Evolutionary conservation across 371 early-diverging fungal species (phyloP).

Genomic region (Scutellospora calospora): DNA sequence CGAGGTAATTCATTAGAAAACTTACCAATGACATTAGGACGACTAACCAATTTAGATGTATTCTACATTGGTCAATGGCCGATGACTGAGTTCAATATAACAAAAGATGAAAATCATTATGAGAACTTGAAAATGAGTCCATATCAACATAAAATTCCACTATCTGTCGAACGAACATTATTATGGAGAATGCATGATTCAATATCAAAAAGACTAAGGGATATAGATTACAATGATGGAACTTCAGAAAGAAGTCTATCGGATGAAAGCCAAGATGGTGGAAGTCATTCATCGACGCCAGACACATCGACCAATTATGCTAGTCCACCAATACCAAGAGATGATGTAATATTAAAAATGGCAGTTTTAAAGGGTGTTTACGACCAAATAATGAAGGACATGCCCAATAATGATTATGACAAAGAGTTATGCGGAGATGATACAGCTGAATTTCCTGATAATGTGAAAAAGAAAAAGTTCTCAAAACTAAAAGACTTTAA

Average conservation of each 20-base stretch:
- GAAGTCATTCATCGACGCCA: too few species aligned
- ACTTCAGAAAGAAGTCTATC: slow-evolving; percentile 6
- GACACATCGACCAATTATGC: too few species aligned
- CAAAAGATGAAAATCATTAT: too few species aligned
- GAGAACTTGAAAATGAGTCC: slow-evolving; percentile 51
- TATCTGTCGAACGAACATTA: slow-evolving; percentile 52
- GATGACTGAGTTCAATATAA: slow-evolving; percentile 48
- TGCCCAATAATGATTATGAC: slow-evolving; percentile 18
- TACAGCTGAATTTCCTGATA: slow-evolving; percentile 9
- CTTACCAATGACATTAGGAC: slow-evolving; percentile 51
- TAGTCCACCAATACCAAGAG: slow-evolving; percentile 1
- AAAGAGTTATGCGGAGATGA: slow-evolving; percentile 40
- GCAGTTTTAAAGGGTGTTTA: slow-evolving; percentile 55
- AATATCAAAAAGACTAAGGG: slow-evolving; percentile 53
- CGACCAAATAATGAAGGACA: slow-evolving; percentile 50
- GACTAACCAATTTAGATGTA: slow-evolving; percentile 51
- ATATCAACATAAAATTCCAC: slow-evolving; percentile 51
- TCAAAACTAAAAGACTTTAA: slow-evolving; percentile 21
- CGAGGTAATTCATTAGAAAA: slow-evolving; percentile 53
- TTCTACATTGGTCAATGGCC: slow-evolving; percentile 57
- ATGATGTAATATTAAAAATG: slow-evolving; percentile 54
- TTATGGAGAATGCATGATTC: slow-evolving; percentile 57
- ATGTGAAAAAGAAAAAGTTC: slow-evolving; percentile 31
- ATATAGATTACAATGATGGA: slow-evolving; percentile 51
- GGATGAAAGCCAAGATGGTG: slow-evolving; percentile 6